These are phyloP conservation scores for Backusella macrospora DNA, from an alignment of 192 early-diverging fungal genomes.

Conservation along the genomic window DNA sequence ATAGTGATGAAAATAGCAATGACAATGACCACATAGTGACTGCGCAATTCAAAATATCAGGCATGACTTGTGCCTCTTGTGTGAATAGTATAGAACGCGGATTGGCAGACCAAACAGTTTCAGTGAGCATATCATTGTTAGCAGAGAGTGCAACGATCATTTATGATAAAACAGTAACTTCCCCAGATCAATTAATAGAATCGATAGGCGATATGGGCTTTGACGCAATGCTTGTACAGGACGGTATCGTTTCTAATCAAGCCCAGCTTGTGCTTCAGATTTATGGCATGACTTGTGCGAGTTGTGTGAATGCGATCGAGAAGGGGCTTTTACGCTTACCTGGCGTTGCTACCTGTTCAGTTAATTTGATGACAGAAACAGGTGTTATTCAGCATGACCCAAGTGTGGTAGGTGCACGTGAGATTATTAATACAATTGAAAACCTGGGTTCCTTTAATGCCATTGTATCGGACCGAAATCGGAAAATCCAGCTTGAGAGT, in stretches of 20 bases:
- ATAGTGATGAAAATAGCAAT: conserved; percentile 38
- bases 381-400: conserved; percentile 75
- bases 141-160: conserved; percentile 82
- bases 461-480: conserved; percentile 26
- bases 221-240: not conserved
- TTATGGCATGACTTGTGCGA: conserved; percentile 85
- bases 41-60: conserved; percentile 78
- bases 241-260: not conserved
- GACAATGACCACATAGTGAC: conserved; percentile 51
- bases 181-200: conserved; percentile 9
- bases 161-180: conserved; percentile 41
- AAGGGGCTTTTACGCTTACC: conserved; percentile 52
- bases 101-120: conserved; percentile 61
- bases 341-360: conserved; percentile 48
- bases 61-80: conserved; percentile 87
- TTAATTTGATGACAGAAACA: conserved; percentile 76
- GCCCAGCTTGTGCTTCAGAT: conserved; percentile 50
- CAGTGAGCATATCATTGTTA: conserved; percentile 80
- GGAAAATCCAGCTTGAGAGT: conserved; percentile 84
- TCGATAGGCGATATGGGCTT: conserved; percentile 15
- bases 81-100: conserved; percentile 80
- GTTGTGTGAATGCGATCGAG: conserved; percentile 81
- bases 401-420: conserved; percentile 67
- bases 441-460: conserved; percentile 61
- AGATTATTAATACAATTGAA: conserved; percentile 82